These are phyloP conservation scores for Epichloe gansuensis DNA, from an alignment of 2,329 filamentous ascomycete species.

Conservation along the genomic window DNA sequence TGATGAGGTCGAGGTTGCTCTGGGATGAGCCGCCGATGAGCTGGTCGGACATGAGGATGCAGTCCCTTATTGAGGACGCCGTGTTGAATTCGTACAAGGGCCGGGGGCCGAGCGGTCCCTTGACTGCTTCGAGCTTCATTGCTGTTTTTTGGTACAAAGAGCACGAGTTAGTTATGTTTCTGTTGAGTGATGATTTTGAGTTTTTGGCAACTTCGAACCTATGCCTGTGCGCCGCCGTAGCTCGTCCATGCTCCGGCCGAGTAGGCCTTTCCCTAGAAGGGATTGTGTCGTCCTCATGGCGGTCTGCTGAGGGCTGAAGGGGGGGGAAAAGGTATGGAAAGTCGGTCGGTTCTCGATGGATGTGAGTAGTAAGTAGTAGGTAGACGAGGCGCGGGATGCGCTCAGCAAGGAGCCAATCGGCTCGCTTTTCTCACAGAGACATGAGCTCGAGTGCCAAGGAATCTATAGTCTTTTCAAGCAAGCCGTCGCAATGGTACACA, in stretches of 20 bases:
- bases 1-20: constrained; percentile 54
- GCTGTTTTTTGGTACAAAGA: constrained; percentile 29
- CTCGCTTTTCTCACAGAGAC: constrained; percentile 12
- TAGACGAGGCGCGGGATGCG: neutral
- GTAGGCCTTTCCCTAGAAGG: constrained; percentile 38
- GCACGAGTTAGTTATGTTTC: neutral
- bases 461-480: too few relatives aligned
- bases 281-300: constrained; percentile 35
- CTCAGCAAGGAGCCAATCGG: constrained; percentile 15
- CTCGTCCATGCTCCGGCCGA: constrained; percentile 46
- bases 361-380: too few relatives aligned
- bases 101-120: constrained; percentile 49
- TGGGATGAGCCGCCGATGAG: constrained; percentile 80
- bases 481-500: too few relatives aligned
- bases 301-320: constrained; percentile 4
- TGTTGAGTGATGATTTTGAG: neutral
- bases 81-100: constrained; percentile 51
- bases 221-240: constrained; percentile 43
- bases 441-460: too few relatives aligned
- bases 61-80: constrained; percentile 32
- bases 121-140: constrained; percentile 56
- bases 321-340: neutral
- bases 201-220: constrained; percentile 23
- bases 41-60: constrained; percentile 73
- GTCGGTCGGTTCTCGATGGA: neutral